phyloP scores from a whole-genome alignment of 2,329 filamentous ascomycete species.

The Nemania abortiva region DNA sequence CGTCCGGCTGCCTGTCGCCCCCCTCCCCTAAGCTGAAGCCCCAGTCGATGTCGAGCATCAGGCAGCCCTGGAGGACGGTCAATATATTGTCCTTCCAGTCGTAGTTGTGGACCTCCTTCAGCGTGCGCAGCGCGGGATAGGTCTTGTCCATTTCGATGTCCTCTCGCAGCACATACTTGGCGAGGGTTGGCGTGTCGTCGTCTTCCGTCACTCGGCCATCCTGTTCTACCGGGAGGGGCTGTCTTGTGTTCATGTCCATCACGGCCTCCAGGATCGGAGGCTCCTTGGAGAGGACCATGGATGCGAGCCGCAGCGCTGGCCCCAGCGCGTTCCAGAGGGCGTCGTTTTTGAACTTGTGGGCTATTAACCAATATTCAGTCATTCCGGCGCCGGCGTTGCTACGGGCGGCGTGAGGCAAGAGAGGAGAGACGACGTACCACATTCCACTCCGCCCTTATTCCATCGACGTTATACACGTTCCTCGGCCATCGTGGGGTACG shows the following conservation, averaged over 20 bases:
- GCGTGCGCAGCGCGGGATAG: constrained; percentile 20
- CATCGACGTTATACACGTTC: constrained; percentile 44
- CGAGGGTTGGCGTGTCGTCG: constrained; percentile 14
- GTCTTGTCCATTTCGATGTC: constrained; percentile 34
- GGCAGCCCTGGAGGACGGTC: constrained; percentile 6
- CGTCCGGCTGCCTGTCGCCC: neutral
- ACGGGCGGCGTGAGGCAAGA: neutral
- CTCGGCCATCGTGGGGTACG: constrained; percentile 22
- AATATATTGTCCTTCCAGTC: constrained; percentile 35
- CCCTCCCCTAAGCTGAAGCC: neutral
- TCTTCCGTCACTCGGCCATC: constrained; percentile 27
- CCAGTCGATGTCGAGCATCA: constrained; percentile 39
- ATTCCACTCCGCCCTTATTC: constrained; percentile 43
- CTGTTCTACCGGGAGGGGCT: constrained; percentile 4
- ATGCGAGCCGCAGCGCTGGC: constrained; percentile 45
- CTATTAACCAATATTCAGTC: constrained; percentile 8
- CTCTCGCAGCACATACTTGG: constrained; percentile 26
- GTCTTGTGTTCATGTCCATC: constrained; percentile 45
- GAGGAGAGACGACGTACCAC: constrained; percentile 38
- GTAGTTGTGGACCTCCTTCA: constrained; percentile 29
- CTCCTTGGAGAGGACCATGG: constrained; percentile 33
- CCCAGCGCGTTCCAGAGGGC: constrained; percentile 47
- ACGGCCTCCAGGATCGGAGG: constrained; percentile 37
- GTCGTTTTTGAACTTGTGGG: constrained; percentile 41
- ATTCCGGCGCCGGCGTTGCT: neutral